Evolutionary conservation across 2,329 filamentous ascomycete species (phyloP).

Genomic region (Fusarium sp.): DNA sequence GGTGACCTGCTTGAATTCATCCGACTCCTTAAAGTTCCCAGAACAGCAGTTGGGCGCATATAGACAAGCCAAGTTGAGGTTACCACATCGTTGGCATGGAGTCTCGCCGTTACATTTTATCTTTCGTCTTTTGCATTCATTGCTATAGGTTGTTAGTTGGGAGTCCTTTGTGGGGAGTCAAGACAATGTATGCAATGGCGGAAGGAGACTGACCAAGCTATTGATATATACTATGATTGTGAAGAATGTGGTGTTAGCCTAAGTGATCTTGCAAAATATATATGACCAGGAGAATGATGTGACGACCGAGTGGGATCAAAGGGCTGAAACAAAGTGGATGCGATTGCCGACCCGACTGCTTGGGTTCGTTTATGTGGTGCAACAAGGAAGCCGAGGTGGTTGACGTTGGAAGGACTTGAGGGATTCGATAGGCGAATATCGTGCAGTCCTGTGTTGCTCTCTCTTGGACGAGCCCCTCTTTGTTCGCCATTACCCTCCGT

Average conservation of each 20-base stretch:
- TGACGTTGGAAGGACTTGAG: background rate
- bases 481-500: background rate
- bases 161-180: background rate
- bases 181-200: background rate
- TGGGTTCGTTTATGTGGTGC: conserved; percentile 19
- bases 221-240: conserved; percentile 65
- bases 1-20: conserved; percentile 87
- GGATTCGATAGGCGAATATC: conserved; percentile 16
- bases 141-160: conserved; percentile 56
- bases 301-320: background rate
- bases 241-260: conserved; percentile 33
- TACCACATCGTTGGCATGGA: conserved; percentile 74
- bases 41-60: conserved; percentile 75
- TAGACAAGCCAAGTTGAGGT: conserved; percentile 73
- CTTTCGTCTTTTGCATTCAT: conserved; percentile 80
- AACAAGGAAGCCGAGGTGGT: conserved; percentile 11
- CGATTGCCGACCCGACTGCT: background rate
- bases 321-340: background rate
- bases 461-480: background rate
- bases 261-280: background rate
- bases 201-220: conserved; percentile 65
- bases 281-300: background rate
- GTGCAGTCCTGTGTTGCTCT: conserved; percentile 3
- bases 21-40: conserved; percentile 90
- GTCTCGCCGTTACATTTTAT: conserved; percentile 80